These are phyloP conservation scores for Fagopyrum esculentum DNA, from an alignment of 148 eudicot genomes.

Conservation along the genomic window DNA sequence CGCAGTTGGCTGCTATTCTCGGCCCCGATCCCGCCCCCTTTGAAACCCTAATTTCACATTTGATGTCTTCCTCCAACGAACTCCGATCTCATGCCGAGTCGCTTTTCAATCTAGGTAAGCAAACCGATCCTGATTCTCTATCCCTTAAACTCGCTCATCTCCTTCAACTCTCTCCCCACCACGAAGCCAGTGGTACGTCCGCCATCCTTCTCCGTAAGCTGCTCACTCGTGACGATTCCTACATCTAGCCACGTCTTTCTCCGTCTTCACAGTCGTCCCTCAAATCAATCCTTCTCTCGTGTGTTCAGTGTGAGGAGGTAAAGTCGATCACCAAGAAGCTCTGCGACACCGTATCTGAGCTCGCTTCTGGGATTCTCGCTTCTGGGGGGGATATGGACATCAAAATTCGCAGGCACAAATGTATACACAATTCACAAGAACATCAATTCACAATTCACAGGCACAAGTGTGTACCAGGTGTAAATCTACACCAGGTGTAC, in stretches of 20 bases:
- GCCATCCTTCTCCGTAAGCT: conserved; percentile 61
- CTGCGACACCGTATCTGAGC: conserved; percentile 70
- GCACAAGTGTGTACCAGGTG: too few relatives aligned
- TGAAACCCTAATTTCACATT: conserved; percentile 56
- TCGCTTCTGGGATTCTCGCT: conserved; percentile 64
- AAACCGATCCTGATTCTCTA: conserved; percentile 59
- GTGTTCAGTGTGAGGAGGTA: conserved; percentile 48
- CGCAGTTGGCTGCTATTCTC: conserved; percentile 43
- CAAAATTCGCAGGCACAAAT: too few relatives aligned
- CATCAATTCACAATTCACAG: too few relatives aligned
- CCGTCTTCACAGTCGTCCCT: conserved; percentile 48
- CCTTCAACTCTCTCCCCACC: conserved; percentile 42
- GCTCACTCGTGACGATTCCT: conserved; percentile 40
- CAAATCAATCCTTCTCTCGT: conserved; percentile 42
- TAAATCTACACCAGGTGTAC: too few relatives aligned
- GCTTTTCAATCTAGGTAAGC: conserved; percentile 53
- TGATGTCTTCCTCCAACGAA: conserved; percentile 59
- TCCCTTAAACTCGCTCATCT: conserved; percentile 60
- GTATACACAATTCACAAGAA: too few relatives aligned
- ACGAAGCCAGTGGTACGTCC: conserved; percentile 69
- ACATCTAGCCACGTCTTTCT: conserved; percentile 45
- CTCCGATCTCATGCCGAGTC: conserved; percentile 52
- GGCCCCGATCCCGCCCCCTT: conserved; percentile 46
- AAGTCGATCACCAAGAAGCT: conserved; percentile 61
- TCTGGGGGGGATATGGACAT: too few relatives aligned